phyloP scores from a whole-genome alignment of 805 yeast genomes.

The Cyberlindnera xylosilytica region DNA sequence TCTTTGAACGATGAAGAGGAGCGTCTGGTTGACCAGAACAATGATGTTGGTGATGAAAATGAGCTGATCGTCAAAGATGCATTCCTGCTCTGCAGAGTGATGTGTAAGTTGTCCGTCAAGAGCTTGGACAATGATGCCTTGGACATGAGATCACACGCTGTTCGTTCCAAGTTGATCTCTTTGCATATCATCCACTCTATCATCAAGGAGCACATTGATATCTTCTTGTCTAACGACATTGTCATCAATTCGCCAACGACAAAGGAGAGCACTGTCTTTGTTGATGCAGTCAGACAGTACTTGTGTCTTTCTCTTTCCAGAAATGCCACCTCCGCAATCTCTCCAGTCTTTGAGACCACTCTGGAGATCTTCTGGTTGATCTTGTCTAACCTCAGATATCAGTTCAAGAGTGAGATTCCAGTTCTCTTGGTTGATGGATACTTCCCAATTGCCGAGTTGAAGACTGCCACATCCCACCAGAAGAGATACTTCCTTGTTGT shows the following conservation, averaged over 20 bases:
- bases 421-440: slow-evolving; percentile 91
- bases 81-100: slow-evolving; percentile 85
- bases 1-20: slow-evolving; percentile 54
- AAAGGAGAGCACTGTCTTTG: slow-evolving; percentile 57
- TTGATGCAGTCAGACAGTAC: slow-evolving; percentile 81
- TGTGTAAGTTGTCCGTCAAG: slow-evolving; percentile 90
- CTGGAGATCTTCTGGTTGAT: slow-evolving; percentile 92
- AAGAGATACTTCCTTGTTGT: slow-evolving; percentile 80
- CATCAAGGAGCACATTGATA: slow-evolving; percentile 78
- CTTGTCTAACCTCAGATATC: slow-evolving; percentile 76
- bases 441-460: slow-evolving; percentile 90
- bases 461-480: slow-evolving; percentile 88
- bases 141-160: slow-evolving; percentile 87
- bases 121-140: slow-evolving; percentile 70
- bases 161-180: slow-evolving; percentile 86
- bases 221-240: slow-evolving; percentile 61
- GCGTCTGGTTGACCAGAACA: slow-evolving; percentile 46
- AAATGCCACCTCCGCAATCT: slow-evolving; percentile 87
- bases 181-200: slow-evolving; percentile 85
- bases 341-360: slow-evolving; percentile 89
- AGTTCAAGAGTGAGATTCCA: slow-evolving; percentile 90
- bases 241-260: slow-evolving; percentile 48
- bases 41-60: slow-evolving; percentile 48
- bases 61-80: slow-evolving; percentile 86
- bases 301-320: slow-evolving; percentile 78